A percentile compares a stretch with the other conserved stretches of the same genome.
These are phyloP conservation scores for Herpetomonas tarakana DNA, from an alignment of 208 protist species.

Conservation along the genomic window DNA sequence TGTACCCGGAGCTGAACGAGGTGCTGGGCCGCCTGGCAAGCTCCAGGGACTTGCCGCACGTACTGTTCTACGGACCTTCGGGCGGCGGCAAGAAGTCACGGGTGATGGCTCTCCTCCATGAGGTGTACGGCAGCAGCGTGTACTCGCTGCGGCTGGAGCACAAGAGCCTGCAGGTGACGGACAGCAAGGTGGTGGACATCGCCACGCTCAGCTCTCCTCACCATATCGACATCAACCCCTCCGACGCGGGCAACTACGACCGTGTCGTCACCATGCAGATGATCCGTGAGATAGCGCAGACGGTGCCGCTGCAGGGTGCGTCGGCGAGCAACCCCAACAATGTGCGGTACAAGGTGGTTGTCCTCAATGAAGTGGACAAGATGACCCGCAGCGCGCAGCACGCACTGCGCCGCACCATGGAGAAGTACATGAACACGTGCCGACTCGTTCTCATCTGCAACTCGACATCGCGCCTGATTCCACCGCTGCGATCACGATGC, in stretches of 20 bases:
- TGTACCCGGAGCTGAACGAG: slow-evolving; percentile 90
- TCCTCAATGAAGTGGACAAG: slow-evolving; percentile 97
- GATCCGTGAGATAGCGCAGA: slow-evolving; percentile 99
- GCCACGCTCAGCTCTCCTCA: slow-evolving; percentile 94
- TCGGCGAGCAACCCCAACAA: not conserved
- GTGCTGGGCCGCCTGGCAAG: slow-evolving; percentile 88
- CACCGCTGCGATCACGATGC: slow-evolving; percentile 97
- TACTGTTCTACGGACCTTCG: slow-evolving; percentile 97
- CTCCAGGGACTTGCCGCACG: slow-evolving; percentile 94
- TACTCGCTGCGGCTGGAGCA: slow-evolving; percentile 89
- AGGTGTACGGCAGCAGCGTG: slow-evolving; percentile 93
- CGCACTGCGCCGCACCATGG: slow-evolving; percentile 99
- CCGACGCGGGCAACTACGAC: slow-evolving; percentile 97
- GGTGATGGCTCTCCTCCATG: slow-evolving; percentile 92
- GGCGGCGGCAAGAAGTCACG: slow-evolving; percentile 97
- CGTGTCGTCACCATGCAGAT: slow-evolving; percentile 97
- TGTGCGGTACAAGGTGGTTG: slow-evolving; percentile 94
- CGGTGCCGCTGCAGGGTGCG: slow-evolving; percentile 65
- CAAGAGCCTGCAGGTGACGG: slow-evolving; percentile 85
- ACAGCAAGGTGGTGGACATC: slow-evolving; percentile 96
- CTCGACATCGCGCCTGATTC: slow-evolving; percentile 94
- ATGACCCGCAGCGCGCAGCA: slow-evolving; percentile 97
- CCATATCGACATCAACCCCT: slow-evolving; percentile 99
- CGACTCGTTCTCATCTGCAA: slow-evolving; percentile 97
- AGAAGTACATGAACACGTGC: slow-evolving; percentile 98